Percentiles rank a stretch among this genome's conserved stretches.
Conservation (phyloP, 163 green algal genomes). For the Chloromonas sp. region DNA sequence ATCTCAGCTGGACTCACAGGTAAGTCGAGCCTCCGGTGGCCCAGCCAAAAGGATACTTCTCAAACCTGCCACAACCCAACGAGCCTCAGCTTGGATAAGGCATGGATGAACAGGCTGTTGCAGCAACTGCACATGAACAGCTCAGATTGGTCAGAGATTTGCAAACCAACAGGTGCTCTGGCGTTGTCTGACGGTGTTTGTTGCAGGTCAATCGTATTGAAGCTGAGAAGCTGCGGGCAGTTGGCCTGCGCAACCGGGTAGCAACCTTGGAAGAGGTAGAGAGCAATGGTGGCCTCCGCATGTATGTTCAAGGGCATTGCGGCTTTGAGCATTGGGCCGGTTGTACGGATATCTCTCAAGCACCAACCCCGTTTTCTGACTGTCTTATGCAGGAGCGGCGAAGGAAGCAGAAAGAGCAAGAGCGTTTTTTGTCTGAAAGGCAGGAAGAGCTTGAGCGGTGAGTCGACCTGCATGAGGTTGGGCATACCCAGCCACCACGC, state of each 20-base stretch:
- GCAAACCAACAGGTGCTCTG: not conserved
- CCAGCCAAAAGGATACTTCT: not conserved
- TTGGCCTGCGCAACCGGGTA: conserved; percentile 52
- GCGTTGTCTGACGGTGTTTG: not conserved
- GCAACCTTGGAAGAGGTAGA: conserved; percentile 47
- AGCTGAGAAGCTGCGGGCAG: conserved; percentile 53
- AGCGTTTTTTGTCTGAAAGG: conserved; percentile 49
- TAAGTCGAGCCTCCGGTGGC: conserved; percentile 14
- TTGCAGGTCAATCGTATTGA: conserved; percentile 44
- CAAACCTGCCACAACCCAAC: not conserved
- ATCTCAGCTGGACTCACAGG: conserved; percentile 43
- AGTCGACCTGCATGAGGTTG: not conserved
- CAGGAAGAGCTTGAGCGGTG: conserved; percentile 58
- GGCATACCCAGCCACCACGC: no score
- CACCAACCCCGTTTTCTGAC: not conserved
- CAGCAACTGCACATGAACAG: not conserved
- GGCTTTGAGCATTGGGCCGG: not conserved
- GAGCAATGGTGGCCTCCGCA: not conserved
- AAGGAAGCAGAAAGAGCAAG: conserved; percentile 45
- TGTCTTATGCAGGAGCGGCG: conserved; percentile 40
- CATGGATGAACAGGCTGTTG: not conserved
- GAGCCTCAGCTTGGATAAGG: no score
- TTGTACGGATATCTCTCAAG: not conserved
- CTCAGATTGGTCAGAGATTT: not conserved
- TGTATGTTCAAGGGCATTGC: not conserved